Base-by-base conservation (phyloP, 139 green algal species). In the Spirogloea muscicola region DNA sequence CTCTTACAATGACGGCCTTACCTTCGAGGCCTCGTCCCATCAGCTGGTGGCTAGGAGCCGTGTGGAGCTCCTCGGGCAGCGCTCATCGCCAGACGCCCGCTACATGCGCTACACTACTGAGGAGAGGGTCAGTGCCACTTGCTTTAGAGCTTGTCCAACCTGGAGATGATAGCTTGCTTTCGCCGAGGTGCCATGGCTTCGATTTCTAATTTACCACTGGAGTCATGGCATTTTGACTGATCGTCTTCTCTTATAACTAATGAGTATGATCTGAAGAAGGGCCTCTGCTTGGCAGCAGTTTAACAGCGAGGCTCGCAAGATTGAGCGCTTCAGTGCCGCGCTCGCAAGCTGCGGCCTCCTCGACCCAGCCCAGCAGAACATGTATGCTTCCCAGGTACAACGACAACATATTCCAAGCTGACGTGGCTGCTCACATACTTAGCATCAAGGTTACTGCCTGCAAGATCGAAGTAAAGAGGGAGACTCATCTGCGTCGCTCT, bases 71-170 rank as follows among this genome's bases (percentile, higher is more conserved):
- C 18, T 41, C 27, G 49, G 65, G 37, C 43, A 38, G 18, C 43
- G 18, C 27, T 10, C 40, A 6, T 29, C 39, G 46, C 65, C 40
- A 21, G 44, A 41, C 25, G 41, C n/a, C 16, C 72, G 72, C 7
- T 80, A 80, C 72, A 80, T 80, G 72, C 65, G 25, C 37, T 59
- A 80, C 43, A 42, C 40, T 36, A 38, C 49, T 13, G 60, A 72
- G 49, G 72, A 80, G 38, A 71, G 64, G 29, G 72, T 80, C 27
- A 55, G 72, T 2, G 31, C 57, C 4, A 7, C 41, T 40, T n/a
- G 16, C 10, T 13, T 29, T n/a, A n/a, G n/a, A n/a, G n/a, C n/a
- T n/a, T n/a, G n/a, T n/a, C n/a, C n/a, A n/a, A n/a, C n/a, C n/a
- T n/a, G n/a, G n/a, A n/a, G n/a, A n/a, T n/a, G n/a, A n/a, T n/a